Evolutionary conservation across 2,329 filamentous ascomycete species (phyloP).

Genomic region (Berkeleyomyces basicola): DNA sequence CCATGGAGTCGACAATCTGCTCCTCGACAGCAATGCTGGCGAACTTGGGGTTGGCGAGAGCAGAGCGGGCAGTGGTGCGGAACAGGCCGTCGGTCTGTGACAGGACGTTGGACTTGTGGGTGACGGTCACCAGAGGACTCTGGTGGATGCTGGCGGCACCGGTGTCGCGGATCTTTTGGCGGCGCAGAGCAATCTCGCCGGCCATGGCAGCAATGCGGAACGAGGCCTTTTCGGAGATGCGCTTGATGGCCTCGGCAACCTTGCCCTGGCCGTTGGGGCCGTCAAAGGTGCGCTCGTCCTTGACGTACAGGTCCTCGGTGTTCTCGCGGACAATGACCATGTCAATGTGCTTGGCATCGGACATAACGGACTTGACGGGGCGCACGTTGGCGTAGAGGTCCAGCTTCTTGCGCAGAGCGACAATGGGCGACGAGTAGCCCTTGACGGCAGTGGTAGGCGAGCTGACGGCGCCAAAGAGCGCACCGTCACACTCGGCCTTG

Average conservation of each 20-base stretch:
- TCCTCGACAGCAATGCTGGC: constrained; percentile 58
- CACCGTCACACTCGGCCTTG: constrained; percentile 82
- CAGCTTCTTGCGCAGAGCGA: constrained; percentile 86
- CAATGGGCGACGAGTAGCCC: constrained; percentile 93
- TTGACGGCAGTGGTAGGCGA: constrained; percentile 74
- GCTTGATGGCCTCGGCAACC: constrained; percentile 94
- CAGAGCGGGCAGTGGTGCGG: constrained; percentile 59
- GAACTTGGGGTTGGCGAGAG: constrained; percentile 52
- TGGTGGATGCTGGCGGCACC: constrained; percentile 44
- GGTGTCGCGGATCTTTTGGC: constrained; percentile 60
- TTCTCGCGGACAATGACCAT: constrained; percentile 98
- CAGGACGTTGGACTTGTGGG: constrained; percentile 95
- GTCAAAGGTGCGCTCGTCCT: constrained; percentile 77
- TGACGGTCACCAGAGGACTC: constrained; percentile 73
- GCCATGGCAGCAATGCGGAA: constrained; percentile 83
- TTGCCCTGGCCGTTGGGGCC: constrained; percentile 52
- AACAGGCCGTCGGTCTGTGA: constrained; percentile 95
- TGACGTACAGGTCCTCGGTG: constrained; percentile 96
- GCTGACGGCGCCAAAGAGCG: constrained; percentile 88
- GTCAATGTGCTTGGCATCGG: constrained; percentile 57
- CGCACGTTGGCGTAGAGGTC: constrained; percentile 95
- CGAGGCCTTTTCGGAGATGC: constrained; percentile 74
- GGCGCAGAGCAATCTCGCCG: constrained; percentile 77
- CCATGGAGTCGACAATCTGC: constrained; percentile 98
- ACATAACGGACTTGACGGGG: constrained; percentile 70